Percentiles rank a stretch among this genome's conserved stretches.
phyloP scores from a whole-genome alignment of 2,329 filamentous ascomycete species.

The Pleoardoris graminearum region DNA sequence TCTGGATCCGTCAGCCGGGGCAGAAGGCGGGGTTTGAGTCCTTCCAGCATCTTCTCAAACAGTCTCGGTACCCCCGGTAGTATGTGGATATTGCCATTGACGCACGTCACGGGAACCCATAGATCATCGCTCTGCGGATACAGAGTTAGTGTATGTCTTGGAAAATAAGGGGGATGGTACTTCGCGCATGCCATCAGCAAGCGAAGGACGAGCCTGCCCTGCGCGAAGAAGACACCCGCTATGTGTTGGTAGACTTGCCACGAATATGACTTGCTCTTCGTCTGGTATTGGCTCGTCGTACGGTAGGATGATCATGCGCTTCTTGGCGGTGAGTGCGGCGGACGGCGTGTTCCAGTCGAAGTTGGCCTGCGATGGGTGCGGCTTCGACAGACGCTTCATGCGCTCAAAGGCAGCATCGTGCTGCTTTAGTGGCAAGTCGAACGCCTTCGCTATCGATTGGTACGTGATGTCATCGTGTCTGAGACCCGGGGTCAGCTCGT shows the following conservation, averaged over 20 bases:
- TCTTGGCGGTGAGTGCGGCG: slow-evolving; percentile 74
- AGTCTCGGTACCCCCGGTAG: slow-evolving; percentile 85
- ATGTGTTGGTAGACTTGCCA: too few relatives aligned
- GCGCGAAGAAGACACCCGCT: too few relatives aligned
- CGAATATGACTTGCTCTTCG: slow-evolving; percentile 76
- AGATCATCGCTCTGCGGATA: slow-evolving; percentile 76
- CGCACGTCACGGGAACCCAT: slow-evolving; percentile 88
- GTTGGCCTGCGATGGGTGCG: slow-evolving; percentile 70
- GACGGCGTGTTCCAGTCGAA: slow-evolving; percentile 87
- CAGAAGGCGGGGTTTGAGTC: slow-evolving; percentile 70
- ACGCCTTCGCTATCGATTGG: slow-evolving; percentile 88
- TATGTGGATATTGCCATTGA: slow-evolving; percentile 93
- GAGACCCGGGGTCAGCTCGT: slow-evolving; percentile 23
- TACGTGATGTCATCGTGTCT: slow-evolving; percentile 99
- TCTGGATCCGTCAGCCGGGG: slow-evolving; percentile 77
- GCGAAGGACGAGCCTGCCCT: too few relatives aligned
- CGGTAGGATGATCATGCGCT: slow-evolving; percentile 89
- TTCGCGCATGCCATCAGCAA: too few relatives aligned
- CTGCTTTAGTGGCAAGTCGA: slow-evolving; percentile 73
- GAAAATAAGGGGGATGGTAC: too few relatives aligned
- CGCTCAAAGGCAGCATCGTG: slow-evolving; percentile 76
- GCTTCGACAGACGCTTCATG: slow-evolving; percentile 81
- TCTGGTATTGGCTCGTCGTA: slow-evolving; percentile 68
- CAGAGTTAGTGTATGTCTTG: too few relatives aligned
- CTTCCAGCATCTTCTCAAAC: slow-evolving; percentile 78